A percentile compares a stretch with the other conserved stretches of the same genome.
Conservation (phyloP, 2,329 filamentous ascomycete genomes). For the Fusarium ramigenum region DNA sequence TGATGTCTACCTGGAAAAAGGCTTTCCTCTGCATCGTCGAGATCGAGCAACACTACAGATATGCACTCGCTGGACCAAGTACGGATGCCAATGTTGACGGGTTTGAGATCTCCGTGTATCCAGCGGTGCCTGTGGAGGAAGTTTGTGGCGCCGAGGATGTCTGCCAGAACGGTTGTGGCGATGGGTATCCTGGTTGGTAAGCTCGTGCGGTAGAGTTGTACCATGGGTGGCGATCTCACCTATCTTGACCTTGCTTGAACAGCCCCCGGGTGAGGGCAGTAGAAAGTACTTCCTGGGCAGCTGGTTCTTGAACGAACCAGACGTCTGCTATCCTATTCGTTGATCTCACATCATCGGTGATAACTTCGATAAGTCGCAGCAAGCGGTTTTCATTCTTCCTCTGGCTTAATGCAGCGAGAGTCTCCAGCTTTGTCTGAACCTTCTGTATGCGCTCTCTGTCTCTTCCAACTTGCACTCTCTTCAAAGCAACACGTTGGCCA, state of each 20-base stretch:
- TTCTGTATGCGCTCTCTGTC: not conserved
- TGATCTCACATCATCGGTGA: not conserved
- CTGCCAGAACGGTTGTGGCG: not conserved
- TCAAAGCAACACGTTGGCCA: not conserved
- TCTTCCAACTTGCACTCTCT: not conserved
- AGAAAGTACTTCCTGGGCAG: not conserved
- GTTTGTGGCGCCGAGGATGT: not conserved
- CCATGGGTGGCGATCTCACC: not conserved
- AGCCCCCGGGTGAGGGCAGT: fast-evolving
- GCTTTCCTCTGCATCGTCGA: not conserved
- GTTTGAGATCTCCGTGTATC: not conserved
- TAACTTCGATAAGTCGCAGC: not conserved
- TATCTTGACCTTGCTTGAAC: not conserved
- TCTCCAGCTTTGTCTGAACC: not conserved
- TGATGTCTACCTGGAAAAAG: not conserved
- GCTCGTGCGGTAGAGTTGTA: fast-evolving
- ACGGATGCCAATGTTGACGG: not conserved
- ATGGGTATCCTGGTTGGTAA: not conserved
- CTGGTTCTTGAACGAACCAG: not conserved
- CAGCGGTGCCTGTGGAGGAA: not conserved
- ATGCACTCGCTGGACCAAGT: not conserved
- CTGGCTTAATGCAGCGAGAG: not conserved
- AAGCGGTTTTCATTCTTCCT: fast-evolving
- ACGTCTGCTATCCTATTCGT: not conserved
- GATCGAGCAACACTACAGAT: not conserved